Evolutionary conservation across 78 protist species (phyloP), one percentile per base, ranked within the genome.

Genomic region (Dictyostelium capitatum): DNA sequence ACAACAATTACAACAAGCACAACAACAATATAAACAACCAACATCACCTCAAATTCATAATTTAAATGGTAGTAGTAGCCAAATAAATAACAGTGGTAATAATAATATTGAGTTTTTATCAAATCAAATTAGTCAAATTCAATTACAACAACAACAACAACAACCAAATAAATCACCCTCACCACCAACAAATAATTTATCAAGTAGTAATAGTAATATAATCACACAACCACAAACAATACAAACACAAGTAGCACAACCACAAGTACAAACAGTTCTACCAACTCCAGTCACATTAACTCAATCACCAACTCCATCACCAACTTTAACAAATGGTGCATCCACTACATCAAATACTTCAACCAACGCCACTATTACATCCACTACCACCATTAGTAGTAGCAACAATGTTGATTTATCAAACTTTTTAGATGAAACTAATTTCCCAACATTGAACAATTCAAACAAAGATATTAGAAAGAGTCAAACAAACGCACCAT

Each of bases 391-490:
- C 83, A n/a, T n/a, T 67, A 32, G 23, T 32, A 69, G 14, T 32
- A 69, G 53, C 8, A 69, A 37, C 10, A 41, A 69, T 25, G 43
- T 37, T 37, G 70, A 62, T 62, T 62, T 43, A 19, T 41, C 30
- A 23, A 77, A 77, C 65, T 51, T 77, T 50, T 77, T 82, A 17
- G 90, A 83, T 72, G 90, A 83, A 62, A 64, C 65, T n/a, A 83
- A 83, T 54, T 83, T 83, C 90, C 90, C 90, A 83, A 83, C 90
- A 19, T 43, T 83, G n/a, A 80, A 80, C 25, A 51, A 56, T 53
- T 51, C 23, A 37, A 20, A 30, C 19, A 73, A 83, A 28, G 73
- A 73, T 47, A 41, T 74, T 41, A 74, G 80, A 74, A 77, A 77
- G 65, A 77, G 65, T 15, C 82, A 77, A 51, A n/a, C 82, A 11